Evolutionary conservation across 2,329 filamentous ascomycete species (phyloP), one percentile per base, ranked within the genome.

Genomic region (Arachnomyces sp.): DNA sequence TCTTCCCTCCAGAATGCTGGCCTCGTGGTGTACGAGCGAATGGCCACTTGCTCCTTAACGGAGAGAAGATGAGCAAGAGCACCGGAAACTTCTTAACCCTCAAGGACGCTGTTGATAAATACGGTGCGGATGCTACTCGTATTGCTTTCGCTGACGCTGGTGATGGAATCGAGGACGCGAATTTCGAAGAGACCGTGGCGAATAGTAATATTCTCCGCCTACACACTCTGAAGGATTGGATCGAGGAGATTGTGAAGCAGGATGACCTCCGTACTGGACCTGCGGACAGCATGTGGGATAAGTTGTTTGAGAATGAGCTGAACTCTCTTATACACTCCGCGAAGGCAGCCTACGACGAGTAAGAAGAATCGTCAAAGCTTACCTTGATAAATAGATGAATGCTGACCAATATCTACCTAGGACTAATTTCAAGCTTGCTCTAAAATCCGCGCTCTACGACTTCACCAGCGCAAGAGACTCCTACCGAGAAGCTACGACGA

Each of bases 51-150:
- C 79, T 94, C 63, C 73, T 98, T 49, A 98, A 98, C 61, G 90
- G 90, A 36, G 86, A 94, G 61, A 98, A 98, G 76, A 98, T 98
- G 92, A 84, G 81, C 61, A 98, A 98, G 72, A 90, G 83, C 39
- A 95, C 89, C 0, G 92, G 92, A 47, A 98, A 96, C 69, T 98
- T 98, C 72, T 74, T 98, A 61, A 96, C 92, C 8, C 72, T 96
- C 38, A 76, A 81, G 39, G 85, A 95, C 47, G 76, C 89, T 20
- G 82, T 90, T 11, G 76, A 81, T 53, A 98, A 98, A 64, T 98
- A 92, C 54, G 92, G 92, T 56, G 90, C 92, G 7, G 92, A 96
- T 61, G 92, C 92, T 9, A 83, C 84, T 32, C 79, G 90, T 59
- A 84, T 96, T 54, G 88, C 89, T 3, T 79, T 98, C 47, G 90